Evolutionary conservation across 1,284 basidiomycete genomes (phyloP).

Genomic region (Apiotrichum gracile): DNA sequence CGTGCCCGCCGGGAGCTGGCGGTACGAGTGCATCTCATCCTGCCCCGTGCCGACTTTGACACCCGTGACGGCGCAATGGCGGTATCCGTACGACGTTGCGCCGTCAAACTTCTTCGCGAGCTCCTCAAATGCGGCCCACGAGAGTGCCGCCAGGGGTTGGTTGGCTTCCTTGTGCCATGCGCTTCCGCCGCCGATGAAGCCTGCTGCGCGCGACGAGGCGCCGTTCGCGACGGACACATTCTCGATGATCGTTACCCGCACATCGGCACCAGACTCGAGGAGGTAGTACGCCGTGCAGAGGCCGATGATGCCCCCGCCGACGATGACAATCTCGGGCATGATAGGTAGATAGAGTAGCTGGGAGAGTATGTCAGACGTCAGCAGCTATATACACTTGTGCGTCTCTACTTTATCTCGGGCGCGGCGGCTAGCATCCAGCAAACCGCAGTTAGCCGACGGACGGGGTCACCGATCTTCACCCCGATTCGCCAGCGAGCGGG

Average conservation of each 20-base stretch:
- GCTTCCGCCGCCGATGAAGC: slow-evolving; percentile 61
- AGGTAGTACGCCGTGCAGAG: slow-evolving; percentile 60
- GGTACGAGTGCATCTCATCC: slow-evolving; percentile 13
- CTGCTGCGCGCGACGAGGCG: slow-evolving; percentile 81
- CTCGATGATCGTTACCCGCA: slow-evolving; percentile 57
- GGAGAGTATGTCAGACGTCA: too few relatives aligned
- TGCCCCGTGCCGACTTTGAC: slow-evolving; percentile 7
- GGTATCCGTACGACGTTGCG: slow-evolving; percentile 63
- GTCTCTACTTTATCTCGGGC: too few relatives aligned
- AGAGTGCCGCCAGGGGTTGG: slow-evolving; percentile 58
- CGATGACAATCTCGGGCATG: slow-evolving; percentile 23
- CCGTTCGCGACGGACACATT: slow-evolving; percentile 20
- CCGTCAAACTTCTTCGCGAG: slow-evolving; percentile 68
- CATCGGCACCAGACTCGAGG: slow-evolving; percentile 46
- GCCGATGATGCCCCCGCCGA: slow-evolving; percentile 90
- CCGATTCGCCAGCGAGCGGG: too few relatives aligned
- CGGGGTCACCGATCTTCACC: too few relatives aligned
- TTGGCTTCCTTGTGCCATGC: slow-evolving; percentile 55
- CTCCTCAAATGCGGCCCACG: slow-evolving; percentile 67
- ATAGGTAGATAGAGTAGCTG: background rate
- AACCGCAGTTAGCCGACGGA: too few relatives aligned
- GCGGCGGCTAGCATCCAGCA: too few relatives aligned
- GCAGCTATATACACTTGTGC: too few relatives aligned
- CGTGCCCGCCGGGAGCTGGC: slow-evolving; percentile 3
- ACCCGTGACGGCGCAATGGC: slow-evolving; percentile 4